Evolutionary conservation across 2,329 filamentous ascomycete species (phyloP).

Genomic region (Neofusicoccum parvum): DNA sequence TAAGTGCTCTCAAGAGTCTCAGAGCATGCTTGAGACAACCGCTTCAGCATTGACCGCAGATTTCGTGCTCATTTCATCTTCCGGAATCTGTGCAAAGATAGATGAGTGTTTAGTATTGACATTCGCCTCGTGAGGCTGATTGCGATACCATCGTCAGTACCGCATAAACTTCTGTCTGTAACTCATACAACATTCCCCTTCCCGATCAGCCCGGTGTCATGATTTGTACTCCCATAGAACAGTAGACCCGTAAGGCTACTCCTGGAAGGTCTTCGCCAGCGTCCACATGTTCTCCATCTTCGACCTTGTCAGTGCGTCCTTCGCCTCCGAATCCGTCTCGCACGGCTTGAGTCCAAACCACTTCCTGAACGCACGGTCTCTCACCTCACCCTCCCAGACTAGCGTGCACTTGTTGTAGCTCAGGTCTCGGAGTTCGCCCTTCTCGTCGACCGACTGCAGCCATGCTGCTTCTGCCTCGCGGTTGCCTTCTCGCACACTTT

Average conservation of each 20-base stretch:
- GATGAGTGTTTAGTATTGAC: no score
- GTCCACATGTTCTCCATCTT: conserved; percentile 98
- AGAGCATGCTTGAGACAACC: no score
- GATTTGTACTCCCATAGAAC: no score
- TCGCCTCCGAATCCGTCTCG: conserved; percentile 87
- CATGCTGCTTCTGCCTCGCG: conserved; percentile 67
- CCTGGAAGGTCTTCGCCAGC: conserved; percentile 66
- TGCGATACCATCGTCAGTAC: no score
- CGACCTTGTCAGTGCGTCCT: conserved; percentile 73
- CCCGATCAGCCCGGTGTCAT: neutral
- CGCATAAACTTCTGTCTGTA: no score
- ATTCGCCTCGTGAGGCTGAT: no score
- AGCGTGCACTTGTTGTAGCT: conserved; percentile 78
- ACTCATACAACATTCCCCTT: neutral
- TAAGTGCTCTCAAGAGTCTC: no score
- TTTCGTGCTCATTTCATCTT: no score
- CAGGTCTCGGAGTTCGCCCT: conserved; percentile 78
- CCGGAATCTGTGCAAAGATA: no score
- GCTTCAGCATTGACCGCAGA: no score
- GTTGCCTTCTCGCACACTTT: conserved; percentile 59
- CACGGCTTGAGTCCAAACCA: conserved; percentile 85
- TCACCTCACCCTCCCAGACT: conserved; percentile 89
- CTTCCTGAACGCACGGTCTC: conserved; percentile 76
- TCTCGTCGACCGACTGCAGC: conserved; percentile 77
- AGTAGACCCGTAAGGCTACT: neutral